These are phyloP conservation scores for Clarireedia sp. DNA, from an alignment of 2,329 filamentous ascomycete species.

Conservation along the genomic window DNA sequence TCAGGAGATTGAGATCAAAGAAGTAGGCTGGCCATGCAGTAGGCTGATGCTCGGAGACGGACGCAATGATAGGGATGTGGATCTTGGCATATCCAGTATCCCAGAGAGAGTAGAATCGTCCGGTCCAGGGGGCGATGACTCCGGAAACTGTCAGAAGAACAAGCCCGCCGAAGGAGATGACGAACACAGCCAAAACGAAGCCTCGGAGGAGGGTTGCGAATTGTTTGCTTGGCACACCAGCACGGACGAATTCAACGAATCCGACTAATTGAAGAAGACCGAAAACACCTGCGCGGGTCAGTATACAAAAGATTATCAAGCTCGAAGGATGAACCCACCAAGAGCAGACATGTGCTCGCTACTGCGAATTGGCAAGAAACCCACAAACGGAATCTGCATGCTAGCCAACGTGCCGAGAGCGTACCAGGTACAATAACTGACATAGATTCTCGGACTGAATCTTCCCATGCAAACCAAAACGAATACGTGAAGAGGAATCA, in stretches of 20 bases:
- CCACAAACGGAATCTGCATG: conserved; percentile 99
- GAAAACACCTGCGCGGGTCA: conserved; percentile 63
- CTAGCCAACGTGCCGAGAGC: conserved; percentile 89
- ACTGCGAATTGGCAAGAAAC: conserved; percentile 90
- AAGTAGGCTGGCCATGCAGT: conserved; percentile 99
- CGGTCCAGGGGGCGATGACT: conserved; percentile 93
- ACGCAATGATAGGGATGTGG: conserved; percentile 98
- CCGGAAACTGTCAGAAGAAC: conserved; percentile 81
- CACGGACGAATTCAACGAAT: conserved; percentile 83
- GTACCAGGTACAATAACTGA: conserved; percentile 98
- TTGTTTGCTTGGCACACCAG: conserved; percentile 83
- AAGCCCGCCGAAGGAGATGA: conserved; percentile 64
- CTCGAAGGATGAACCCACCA: conserved; percentile 45
- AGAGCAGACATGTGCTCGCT: conserved; percentile 98
- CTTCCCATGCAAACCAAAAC: conserved; percentile 94
- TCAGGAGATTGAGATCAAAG: conserved; percentile 95
- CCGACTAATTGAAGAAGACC: conserved; percentile 89
- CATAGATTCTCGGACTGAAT: conserved; percentile 88
- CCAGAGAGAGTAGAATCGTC: conserved; percentile 98
- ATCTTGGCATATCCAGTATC: conserved; percentile 98
- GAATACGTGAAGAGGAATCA: conserved; percentile 89
- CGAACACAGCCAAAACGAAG: conserved; percentile 67
- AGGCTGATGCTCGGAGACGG: conserved; percentile 98
- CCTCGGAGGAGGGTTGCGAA: conserved; percentile 84
- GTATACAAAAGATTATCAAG: conserved; percentile 6